Base-by-base conservation (phyloP, 139 green algal genomes). In the Chara braunii region DNA sequence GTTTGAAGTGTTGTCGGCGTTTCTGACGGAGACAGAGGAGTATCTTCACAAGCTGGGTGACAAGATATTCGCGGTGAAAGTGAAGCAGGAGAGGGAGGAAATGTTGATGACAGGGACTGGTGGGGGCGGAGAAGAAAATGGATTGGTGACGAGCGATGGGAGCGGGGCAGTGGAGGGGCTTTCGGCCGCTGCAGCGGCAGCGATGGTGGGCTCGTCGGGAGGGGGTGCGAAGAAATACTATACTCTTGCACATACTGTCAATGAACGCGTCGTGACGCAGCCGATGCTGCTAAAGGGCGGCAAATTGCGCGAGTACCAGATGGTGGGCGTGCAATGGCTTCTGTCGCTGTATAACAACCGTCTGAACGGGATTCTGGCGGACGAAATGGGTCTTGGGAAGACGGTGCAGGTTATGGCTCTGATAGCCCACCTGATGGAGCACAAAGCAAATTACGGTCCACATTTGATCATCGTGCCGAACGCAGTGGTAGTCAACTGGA, bases 381-480 rank as follows among this genome's bases (percentile, higher is more conserved):
- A 99, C 57, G 89, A 97, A 71, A 96, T 97, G 91, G 86, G 84
- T 9, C 80, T 94, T 26, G 88, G 87, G 37, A 97, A 96, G 79
- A 97, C 90, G 5, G 90, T 97, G 37, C 90, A 96, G 81, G 89
- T 96, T 23, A 95, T 97, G 78, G 82, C 89, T 5, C 84, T 98
- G 40, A 83, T 97, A 32, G 86, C 83, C 1, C 90, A 96, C 82
- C 68, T 99, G 22, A 94, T 94, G 79, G 89, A 98, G 82, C 77
- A 87, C 79, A 98, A 74, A 44, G 89, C 88, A 29, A 84, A 82
- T 22, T 97, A 92, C 88, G 89, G 88, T 6, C 93, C 91, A 1
- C 92, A 95, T 83, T 81, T 99, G 22, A 95, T 99, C 77, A 95
- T 95, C 50, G 90, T 96, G 44, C 93, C 93, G 60, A 96, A 97